phyloP scores from a whole-genome alignment of 495 filamentous ascomycete species.

The Pyrenula aspistea region DNA sequence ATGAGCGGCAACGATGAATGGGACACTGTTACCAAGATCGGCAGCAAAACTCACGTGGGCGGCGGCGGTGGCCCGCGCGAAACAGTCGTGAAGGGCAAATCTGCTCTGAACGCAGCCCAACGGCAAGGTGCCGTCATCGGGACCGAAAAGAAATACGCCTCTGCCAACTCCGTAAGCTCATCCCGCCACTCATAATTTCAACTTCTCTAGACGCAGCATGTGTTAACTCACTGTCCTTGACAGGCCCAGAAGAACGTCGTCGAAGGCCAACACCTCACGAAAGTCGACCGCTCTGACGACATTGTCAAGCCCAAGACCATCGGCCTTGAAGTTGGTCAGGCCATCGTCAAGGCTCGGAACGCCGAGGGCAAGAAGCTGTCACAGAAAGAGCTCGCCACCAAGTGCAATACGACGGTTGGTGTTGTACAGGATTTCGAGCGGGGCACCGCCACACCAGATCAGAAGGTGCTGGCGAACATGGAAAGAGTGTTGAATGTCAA shows the following conservation, averaged over 20 bases:
- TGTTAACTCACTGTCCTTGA: conserved; percentile 3
- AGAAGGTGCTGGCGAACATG: conserved; percentile 70
- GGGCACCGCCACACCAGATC: conserved; percentile 68
- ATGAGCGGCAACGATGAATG: conserved; percentile 44
- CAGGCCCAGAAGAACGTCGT: conserved; percentile 42
- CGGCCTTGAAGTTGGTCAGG: conserved; percentile 64
- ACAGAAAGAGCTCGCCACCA: conserved; percentile 90
- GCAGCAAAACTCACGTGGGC: conserved; percentile 50
- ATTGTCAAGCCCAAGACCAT: conserved; percentile 94
- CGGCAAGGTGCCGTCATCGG: conserved; percentile 61
- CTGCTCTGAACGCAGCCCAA: conserved; percentile 82
- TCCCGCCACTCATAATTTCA: not conserved
- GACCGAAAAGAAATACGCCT: conserved; percentile 87
- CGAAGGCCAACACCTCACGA: conserved; percentile 93
- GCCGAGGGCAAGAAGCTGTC: conserved; percentile 75
- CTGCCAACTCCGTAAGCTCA: conserved; percentile 62
- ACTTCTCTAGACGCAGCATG: not conserved
- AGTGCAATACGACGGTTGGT: conserved; percentile 76
- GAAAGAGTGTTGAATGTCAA: conserved; percentile 80
- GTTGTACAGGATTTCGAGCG: conserved; percentile 79
- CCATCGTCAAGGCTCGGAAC: conserved; percentile 65
- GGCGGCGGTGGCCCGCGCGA: conserved; percentile 55
- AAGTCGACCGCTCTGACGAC: conserved; percentile 95
- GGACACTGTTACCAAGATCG: conserved; percentile 89
- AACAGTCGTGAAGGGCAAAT: conserved; percentile 76